A percentile compares a stretch with the other conserved stretches of the same genome.
Conservation (phyloP, 2,329 filamentous ascomycete species). For the Fusarium sp. region DNA sequence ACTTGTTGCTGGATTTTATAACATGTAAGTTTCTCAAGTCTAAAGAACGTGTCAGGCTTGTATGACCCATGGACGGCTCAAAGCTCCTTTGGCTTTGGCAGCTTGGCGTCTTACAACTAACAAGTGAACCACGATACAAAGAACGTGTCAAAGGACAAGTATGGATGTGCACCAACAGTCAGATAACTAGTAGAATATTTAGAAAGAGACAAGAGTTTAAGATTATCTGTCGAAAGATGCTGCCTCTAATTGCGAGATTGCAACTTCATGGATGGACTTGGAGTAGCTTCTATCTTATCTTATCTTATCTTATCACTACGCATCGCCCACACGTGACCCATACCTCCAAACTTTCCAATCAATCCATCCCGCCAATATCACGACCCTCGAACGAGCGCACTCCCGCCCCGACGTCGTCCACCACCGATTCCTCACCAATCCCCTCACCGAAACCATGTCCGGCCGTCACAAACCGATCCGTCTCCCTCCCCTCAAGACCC, state of each 20-base stretch:
- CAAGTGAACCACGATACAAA: not conserved
- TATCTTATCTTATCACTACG: constrained; percentile 21
- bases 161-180: no score
- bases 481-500: constrained; percentile 65
- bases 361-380: constrained; percentile 11
- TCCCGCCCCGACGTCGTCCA: not conserved
- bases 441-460: constrained; percentile 53
- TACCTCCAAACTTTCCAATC: constrained; percentile 37
- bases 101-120: not conserved
- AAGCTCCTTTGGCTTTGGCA: not conserved
- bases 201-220: no score
- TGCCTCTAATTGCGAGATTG: no score
- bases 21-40: no score
- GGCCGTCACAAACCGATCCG: constrained; percentile 63
- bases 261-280: no score
- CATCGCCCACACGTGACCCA: constrained; percentile 42
- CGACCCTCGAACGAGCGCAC: constrained; percentile 6
- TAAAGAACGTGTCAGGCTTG: no score
- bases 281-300: constrained; percentile 12
- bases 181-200: no score
- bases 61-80: not conserved
- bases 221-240: no score
- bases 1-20: no score
- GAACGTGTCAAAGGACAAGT: no score
- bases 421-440: not conserved